A percentile compares a stretch with the other conserved stretches of the same genome.
Evolutionary conservation across 2,329 filamentous ascomycete genomes (phyloP).

Genomic region (Periconia macrospinosa): DNA sequence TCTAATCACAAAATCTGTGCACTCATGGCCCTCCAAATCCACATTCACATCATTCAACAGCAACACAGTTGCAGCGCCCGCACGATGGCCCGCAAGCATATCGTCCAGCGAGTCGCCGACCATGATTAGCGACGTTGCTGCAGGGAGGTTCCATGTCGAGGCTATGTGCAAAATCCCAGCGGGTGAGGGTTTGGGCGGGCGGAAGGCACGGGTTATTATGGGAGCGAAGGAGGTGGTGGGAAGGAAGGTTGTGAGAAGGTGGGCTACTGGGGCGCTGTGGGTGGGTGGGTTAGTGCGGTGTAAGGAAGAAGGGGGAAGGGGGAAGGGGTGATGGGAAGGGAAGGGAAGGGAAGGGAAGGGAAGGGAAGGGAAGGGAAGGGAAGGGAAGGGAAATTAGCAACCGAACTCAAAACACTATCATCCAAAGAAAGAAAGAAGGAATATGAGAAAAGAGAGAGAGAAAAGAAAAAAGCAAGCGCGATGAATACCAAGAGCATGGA

Average conservation of each 20-base stretch:
- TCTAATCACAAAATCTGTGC: constrained; percentile 75
- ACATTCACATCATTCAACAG: constrained; percentile 80
- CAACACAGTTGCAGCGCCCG: constrained; percentile 88
- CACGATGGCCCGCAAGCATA: constrained; percentile 81
- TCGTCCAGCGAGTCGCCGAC: constrained; percentile 77
- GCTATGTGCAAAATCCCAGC: constrained; percentile 88
- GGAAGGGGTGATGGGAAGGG: background rate
- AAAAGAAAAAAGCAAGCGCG: too few species aligned
- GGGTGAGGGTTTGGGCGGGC: constrained; percentile 82
- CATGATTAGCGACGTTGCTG: constrained; percentile 53
- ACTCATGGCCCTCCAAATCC: constrained; percentile 68
- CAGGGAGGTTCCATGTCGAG: constrained; percentile 63
- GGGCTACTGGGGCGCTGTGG: constrained; percentile 62
- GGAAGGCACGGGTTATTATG: constrained; percentile 81
- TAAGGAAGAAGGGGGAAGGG: too few species aligned
- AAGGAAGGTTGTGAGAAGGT: constrained; percentile 76
- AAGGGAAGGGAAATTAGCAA: too few species aligned
- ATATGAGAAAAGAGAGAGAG: too few species aligned
- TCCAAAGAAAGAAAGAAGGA: too few species aligned
- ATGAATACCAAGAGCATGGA: background rate
- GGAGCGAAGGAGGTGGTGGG: constrained; percentile 69
- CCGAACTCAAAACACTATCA: background rate
- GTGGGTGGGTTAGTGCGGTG: too few species aligned
- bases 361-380: background rate
- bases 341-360: background rate